Percentiles rank a stretch among this genome's conserved stretches.
Conservation (phyloP, 306 rosid species). For the Alnus glutinosa region DNA sequence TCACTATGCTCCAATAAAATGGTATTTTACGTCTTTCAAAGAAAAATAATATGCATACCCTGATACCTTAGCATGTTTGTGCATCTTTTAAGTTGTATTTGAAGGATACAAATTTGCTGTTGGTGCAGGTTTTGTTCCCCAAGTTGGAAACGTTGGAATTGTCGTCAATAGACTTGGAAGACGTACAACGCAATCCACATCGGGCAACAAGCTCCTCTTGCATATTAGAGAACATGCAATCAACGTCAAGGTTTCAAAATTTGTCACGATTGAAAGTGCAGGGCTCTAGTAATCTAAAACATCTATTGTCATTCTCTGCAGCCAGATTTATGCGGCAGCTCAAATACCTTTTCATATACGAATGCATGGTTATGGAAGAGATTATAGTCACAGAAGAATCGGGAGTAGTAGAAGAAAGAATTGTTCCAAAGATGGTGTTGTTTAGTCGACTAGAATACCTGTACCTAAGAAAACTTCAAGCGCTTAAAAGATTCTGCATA, state of each 20-base stretch:
- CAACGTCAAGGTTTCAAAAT: too few species aligned
- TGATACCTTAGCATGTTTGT: too few species aligned
- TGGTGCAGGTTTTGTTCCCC: neutral
- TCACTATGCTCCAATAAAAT: too few species aligned
- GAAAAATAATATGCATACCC: too few species aligned
- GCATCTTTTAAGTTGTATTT: too few species aligned
- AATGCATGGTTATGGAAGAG: neutral
- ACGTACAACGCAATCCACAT: neutral
- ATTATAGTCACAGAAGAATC: neutral
- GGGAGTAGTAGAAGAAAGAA: too few species aligned
- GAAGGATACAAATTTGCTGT: neutral
- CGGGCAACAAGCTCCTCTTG: neutral
- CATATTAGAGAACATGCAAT: neutral
- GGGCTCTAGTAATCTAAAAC: too few species aligned
- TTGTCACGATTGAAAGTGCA: too few species aligned
- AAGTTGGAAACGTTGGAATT: neutral
- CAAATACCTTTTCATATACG: fast-evolving
- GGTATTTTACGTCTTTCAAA: too few species aligned
- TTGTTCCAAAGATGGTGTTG: too few species aligned
- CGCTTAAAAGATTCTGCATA: neutral
- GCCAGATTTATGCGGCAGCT: neutral
- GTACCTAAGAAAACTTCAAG: too few species aligned
- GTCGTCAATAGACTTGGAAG: neutral
- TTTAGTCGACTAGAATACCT: too few species aligned
- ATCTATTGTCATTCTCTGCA: neutral